Evolutionary conservation across 1,139 yeast genomes (phyloP).

Genomic region (Meyerozyma elateridarum): DNA sequence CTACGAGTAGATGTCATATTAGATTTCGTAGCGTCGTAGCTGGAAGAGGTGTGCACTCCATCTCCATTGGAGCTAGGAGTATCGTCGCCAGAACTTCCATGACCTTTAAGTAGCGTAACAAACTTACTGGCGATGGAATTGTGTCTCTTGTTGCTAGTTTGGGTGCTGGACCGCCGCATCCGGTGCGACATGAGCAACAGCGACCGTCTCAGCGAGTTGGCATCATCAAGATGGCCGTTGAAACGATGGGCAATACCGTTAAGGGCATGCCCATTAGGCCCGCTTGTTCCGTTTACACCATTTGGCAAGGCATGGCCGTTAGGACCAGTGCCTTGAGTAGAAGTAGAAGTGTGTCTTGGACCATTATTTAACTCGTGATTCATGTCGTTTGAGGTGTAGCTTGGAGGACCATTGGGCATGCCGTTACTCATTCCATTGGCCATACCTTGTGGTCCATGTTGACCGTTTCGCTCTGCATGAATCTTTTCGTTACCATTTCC

Average conservation of each 20-base stretch:
- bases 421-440: too few species aligned
- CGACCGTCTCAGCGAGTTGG: background rate
- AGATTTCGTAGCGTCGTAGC: conserved; percentile 40
- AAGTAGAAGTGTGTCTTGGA: too few species aligned
- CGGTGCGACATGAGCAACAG: background rate
- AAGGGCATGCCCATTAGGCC: background rate
- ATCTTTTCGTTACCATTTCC: conserved; percentile 6
- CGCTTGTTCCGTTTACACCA: background rate
- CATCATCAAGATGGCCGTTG: too few species aligned
- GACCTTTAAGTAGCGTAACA: conserved; percentile 7
- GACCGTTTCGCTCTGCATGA: conserved; percentile 15
- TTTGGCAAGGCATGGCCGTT: background rate
- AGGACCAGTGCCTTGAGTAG: conserved; percentile 1
- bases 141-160: conserved; percentile 9
- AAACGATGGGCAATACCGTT: too few species aligned
- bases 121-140: conserved; percentile 15
- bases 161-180: conserved; percentile 4
- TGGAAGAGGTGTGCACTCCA: conserved; percentile 14
- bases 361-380: too few species aligned
- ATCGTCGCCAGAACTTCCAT: conserved; percentile 4
- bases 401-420: too few species aligned
- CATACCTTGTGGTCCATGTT: too few species aligned
- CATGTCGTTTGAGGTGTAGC: conserved; percentile 5
- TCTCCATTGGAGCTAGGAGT: conserved; percentile 4
- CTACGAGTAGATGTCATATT: conserved; percentile 26